Conservation (phyloP, 441 rosid genomes). For the Gossypium schwendimanii region DNA sequence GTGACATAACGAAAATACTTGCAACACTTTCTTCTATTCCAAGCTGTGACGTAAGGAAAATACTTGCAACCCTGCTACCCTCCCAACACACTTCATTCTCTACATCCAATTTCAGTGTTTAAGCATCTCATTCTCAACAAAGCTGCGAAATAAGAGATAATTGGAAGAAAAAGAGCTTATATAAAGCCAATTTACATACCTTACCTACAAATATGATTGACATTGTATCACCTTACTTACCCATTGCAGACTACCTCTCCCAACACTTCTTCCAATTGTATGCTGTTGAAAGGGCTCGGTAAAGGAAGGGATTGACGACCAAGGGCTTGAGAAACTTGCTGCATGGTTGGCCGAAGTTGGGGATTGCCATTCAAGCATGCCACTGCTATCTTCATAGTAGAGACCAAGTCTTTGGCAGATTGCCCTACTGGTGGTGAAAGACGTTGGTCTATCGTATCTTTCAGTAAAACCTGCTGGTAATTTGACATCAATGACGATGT, state of each 20-base stretch:
- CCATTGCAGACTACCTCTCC: neutral
- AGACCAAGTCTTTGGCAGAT: neutral
- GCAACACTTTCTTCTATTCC: neutral
- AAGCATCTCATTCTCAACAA: neutral
- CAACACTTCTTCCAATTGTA: neutral
- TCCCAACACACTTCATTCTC: too few relatives aligned
- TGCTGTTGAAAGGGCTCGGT: neutral
- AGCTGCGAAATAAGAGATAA: neutral
- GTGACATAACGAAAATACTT: too few relatives aligned
- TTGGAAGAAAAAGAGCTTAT: neutral
- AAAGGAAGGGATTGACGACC: neutral
- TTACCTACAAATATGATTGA: neutral
- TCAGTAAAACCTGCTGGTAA: neutral
- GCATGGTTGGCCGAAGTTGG: neutral
- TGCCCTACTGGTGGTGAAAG: neutral
- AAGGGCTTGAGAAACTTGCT: neutral
- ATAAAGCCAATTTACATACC: neutral
- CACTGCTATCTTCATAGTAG: neutral
- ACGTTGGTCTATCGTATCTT: constrained; percentile 22
- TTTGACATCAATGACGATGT: too few relatives aligned
- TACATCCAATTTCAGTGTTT: neutral
- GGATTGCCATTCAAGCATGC: constrained; percentile 17
- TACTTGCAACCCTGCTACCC: neutral
- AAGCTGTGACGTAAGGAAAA: neutral
- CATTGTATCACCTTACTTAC: too few relatives aligned